phyloP scores from a whole-genome alignment of 768 basidiomycete genomes.

The Mycena venus region DNA sequence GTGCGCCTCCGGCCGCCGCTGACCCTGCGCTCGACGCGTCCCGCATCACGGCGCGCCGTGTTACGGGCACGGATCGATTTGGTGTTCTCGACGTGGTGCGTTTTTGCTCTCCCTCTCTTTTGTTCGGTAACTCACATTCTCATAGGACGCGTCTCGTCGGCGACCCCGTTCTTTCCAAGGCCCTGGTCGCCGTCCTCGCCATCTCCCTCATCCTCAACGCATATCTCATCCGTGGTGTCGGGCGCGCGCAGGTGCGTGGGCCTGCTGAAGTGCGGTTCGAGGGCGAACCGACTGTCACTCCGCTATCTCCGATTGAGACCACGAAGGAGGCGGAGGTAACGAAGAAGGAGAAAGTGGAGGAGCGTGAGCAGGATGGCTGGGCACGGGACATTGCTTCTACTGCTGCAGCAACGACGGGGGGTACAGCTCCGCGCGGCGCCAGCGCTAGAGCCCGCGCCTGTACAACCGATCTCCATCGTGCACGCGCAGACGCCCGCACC shows the following conservation, averaged over 20 bases:
- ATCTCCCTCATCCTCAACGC: conserved; percentile 93
- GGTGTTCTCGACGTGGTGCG: conserved; percentile 56
- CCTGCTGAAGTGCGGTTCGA: conserved; percentile 41
- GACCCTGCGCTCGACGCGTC: conserved; percentile 17
- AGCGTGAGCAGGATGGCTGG: conserved; percentile 26
- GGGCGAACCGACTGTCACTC: not conserved
- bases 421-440: too few relatives aligned
- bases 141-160: conserved; percentile 86
- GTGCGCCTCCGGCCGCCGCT: conserved; percentile 34
- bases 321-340: conserved; percentile 18
- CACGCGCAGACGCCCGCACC: conserved; percentile 30
- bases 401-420: not conserved
- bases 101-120: too few relatives aligned
- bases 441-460: not conserved
- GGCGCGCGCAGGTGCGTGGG: conserved; percentile 38
- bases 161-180: conserved; percentile 94
- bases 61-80: conserved; percentile 37
- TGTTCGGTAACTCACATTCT: not conserved
- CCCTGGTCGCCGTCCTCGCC: conserved; percentile 91
- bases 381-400: conserved; percentile 19
- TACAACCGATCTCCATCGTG: not conserved
- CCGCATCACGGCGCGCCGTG: not conserved
- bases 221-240: conserved; percentile 90
- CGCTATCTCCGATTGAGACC: not conserved
- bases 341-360: not conserved